Percentiles rank a stretch among this genome's conserved stretches.
These are phyloP conservation scores for Exophiala sp. DNA, from an alignment of 2,329 filamentous ascomycete genomes.

Conservation along the genomic window DNA sequence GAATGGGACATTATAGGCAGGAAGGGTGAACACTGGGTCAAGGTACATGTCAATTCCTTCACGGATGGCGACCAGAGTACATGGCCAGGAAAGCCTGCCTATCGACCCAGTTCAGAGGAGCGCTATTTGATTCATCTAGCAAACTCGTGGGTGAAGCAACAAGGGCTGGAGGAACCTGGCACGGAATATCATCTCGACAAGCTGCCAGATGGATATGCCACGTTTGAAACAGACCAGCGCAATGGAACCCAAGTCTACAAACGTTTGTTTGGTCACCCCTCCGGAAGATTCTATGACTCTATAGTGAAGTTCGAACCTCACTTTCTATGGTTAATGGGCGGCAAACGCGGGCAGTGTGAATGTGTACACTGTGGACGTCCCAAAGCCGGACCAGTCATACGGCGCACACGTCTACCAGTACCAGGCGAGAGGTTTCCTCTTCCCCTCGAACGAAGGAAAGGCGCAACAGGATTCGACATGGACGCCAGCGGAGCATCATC, in stretches of 20 bases:
- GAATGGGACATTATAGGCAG: constrained; percentile 15
- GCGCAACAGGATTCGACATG: constrained; percentile 5
- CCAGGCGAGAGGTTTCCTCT: neutral
- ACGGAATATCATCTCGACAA: constrained; percentile 50
- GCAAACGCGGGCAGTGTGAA: constrained; percentile 42
- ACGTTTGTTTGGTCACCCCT: constrained; percentile 57
- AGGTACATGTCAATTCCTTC: constrained; percentile 23
- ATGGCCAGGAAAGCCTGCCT: constrained; percentile 36
- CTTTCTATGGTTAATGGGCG: constrained; percentile 55
- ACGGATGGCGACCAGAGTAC: constrained; percentile 38
- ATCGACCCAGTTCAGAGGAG: constrained; percentile 38
- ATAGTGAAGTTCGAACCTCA: constrained; percentile 55
- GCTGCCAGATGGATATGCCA: constrained; percentile 53
- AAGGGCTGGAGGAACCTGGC: constrained; percentile 34
- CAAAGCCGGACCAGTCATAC: constrained; percentile 4
- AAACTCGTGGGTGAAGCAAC: constrained; percentile 46
- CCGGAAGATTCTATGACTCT: constrained; percentile 51
- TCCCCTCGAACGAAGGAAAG: constrained; percentile 11
- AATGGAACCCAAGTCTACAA: constrained; percentile 46
- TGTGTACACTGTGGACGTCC: constrained; percentile 47
- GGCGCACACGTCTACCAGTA: constrained; percentile 18
- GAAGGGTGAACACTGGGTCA: constrained; percentile 12
- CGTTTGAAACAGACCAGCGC: constrained; percentile 50
- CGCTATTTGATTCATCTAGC: constrained; percentile 49
- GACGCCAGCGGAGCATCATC: constrained; percentile 3